Percentiles rank a stretch among this genome's conserved stretches.
phyloP scores from a whole-genome alignment of 148 eudicot genomes.

The Diospyros lotus region DNA sequence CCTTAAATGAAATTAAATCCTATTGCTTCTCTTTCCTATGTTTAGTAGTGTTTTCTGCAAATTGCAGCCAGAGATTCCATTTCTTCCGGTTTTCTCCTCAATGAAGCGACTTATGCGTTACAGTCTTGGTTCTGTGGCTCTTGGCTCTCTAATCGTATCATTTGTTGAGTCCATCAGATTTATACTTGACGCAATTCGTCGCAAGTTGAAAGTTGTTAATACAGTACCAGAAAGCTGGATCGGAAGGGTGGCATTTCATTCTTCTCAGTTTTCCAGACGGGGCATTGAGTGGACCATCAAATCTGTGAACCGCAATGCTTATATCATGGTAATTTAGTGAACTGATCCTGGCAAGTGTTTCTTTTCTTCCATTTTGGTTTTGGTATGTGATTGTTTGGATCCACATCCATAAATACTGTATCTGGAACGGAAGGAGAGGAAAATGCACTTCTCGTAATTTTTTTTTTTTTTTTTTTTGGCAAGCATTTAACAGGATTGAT shows the following conservation, averaged over 20 bases:
- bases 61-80: conserved; percentile 69
- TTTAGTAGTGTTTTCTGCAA: conserved; percentile 10
- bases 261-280: conserved; percentile 54
- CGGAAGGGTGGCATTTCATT: conserved; percentile 46
- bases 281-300: conserved; percentile 78
- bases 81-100: conserved; percentile 89
- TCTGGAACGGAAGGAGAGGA: not conserved
- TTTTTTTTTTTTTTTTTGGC: too few relatives aligned
- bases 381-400: not conserved
- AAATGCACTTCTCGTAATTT: not conserved
- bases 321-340: conserved; percentile 66
- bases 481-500: not conserved
- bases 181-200: conserved; percentile 77
- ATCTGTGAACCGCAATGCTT: conserved; percentile 90
- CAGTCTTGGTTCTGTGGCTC: conserved; percentile 80
- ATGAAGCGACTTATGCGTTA: conserved; percentile 85
- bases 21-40: conserved; percentile 6
- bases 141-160: conserved; percentile 80
- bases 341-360: not conserved
- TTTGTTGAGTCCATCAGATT: conserved; percentile 73
- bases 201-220: conserved; percentile 64
- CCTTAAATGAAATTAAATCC: not conserved
- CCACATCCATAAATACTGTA: not conserved
- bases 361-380: not conserved
- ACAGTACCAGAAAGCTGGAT: conserved; percentile 57